Evolutionary conservation across 2,329 filamentous ascomycete genomes (phyloP).

Genomic region (Arthrobotrys conoides): DNA sequence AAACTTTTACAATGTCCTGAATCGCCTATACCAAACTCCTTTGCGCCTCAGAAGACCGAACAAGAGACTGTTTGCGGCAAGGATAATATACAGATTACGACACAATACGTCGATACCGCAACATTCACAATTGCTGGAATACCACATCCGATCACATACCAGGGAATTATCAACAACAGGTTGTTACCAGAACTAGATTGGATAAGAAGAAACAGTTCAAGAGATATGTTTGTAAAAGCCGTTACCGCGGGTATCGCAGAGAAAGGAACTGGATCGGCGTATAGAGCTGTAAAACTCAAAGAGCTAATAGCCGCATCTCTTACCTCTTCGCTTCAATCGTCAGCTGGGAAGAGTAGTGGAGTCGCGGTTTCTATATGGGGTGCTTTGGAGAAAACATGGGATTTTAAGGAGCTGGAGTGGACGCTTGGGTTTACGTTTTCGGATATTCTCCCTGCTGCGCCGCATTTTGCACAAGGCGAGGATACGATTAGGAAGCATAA

Average conservation of each 20-base stretch:
- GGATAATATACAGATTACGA: constrained; percentile 78
- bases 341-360: not conserved
- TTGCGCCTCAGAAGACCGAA: constrained; percentile 76
- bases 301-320: constrained; percentile 76
- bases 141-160: constrained; percentile 90
- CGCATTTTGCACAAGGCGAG: constrained; percentile 68
- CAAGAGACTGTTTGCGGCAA: constrained; percentile 80
- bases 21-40: constrained; percentile 80
- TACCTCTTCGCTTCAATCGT: constrained; percentile 3
- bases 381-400: constrained; percentile 75
- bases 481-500: constrained; percentile 73
- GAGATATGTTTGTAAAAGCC: constrained; percentile 83
- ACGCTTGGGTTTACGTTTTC: constrained; percentile 88
- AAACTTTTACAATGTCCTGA: constrained; percentile 82
- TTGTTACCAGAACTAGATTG: constrained; percentile 75
- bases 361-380: constrained; percentile 78
- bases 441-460: constrained; percentile 69
- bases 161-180: constrained; percentile 73
- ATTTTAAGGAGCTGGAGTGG: constrained; percentile 82
- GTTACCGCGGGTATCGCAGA: constrained; percentile 80
- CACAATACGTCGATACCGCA: constrained; percentile 70
- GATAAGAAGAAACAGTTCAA: constrained; percentile 77
- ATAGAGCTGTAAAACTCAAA: constrained; percentile 82
- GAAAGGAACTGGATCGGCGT: constrained; percentile 74
- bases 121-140: constrained; percentile 88